Evolutionary conservation across 805 yeast genomes (phyloP), one percentile per base, ranked within the genome.

Genomic region (Zygotorulaspora chibaensis): DNA sequence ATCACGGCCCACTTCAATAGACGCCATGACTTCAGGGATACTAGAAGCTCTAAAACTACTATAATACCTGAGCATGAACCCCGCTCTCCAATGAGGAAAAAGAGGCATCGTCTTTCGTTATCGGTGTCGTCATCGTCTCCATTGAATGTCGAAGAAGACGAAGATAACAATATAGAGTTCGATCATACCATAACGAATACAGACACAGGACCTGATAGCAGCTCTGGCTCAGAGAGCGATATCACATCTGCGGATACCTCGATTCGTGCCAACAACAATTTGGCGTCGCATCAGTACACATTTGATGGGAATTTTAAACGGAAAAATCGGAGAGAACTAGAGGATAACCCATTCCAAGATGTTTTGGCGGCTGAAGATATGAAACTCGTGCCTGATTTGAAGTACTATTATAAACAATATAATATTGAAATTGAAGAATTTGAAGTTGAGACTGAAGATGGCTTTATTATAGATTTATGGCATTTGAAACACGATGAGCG

Each of bases 381-480:
- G 20, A 61, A 54, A 45, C 65, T 80, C 9, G 69, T 69, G 11
- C 74, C 80, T 17, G 82, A 83, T 50, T 66, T 91, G 40, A 62
- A 76, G 20, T 87, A 85, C 60, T 91, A 90, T 59, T 83, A 84
- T 12, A 67, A 70, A 33, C 71, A 81, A 26, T 66, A 82, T 40
- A 85, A 81, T 0, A 67, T 86, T 13, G 80, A 75, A 12, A 68
- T 88, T 30, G 75, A 73, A 37, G 81, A 75, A 45, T 79, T 77
- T 58, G 75, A 72, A 27, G 70, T 89, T 1, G 70, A 77, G 8
- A 90, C 98, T 0, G 71, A 72, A 12, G 98, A 93, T 63, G 96
- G 96, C 1, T 89, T 78, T 61, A 69, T 80, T 1, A 66, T 91
- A n/a, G 72, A 74, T 1, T 62, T 89, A 38, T 81, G 85, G 59